Evolutionary conservation across 495 filamentous ascomycete species (phyloP).

Genomic region (Venustampulla echinocandica): DNA sequence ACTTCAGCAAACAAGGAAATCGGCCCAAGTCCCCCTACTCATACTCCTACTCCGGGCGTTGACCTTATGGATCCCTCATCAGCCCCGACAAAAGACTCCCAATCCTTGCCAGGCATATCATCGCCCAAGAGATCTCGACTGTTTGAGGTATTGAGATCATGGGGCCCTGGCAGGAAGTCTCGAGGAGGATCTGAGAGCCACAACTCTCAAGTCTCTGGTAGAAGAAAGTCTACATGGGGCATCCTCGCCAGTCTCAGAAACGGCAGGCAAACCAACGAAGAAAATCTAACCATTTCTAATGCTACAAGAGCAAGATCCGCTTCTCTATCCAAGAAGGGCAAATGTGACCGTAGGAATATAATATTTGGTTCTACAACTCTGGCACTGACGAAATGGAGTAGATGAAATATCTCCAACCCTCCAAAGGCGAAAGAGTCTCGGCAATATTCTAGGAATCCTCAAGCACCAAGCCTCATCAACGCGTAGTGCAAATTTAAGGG

Average conservation of each 20-base stretch:
- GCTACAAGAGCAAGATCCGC: neutral
- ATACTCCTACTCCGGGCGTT: no score
- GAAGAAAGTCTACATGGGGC: neutral
- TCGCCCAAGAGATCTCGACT: constrained; percentile 1
- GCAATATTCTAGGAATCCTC: constrained; percentile 14
- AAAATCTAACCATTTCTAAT: neutral
- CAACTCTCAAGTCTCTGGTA: neutral
- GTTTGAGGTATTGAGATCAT: constrained; percentile 4
- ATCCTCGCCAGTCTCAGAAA: neutral
- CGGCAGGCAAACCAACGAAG: neutral
- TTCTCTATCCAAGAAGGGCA: constrained; percentile 1
- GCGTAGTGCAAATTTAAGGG: neutral
- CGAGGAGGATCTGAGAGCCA: neutral
- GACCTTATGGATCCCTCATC: no score
- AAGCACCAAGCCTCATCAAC: constrained; percentile 8
- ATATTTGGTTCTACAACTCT: neutral
- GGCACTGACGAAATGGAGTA: no score
- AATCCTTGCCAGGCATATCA: no score
- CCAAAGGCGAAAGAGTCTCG: constrained; percentile 20
- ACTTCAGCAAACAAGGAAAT: no score
- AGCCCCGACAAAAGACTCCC: no score
- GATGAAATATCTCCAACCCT: no score
- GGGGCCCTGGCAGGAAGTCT: neutral
- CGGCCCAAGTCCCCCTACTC: no score
- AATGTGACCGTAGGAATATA: neutral